Percentiles rank a stretch among this genome's conserved stretches.
These are phyloP conservation scores for Paramecium tetraurelia DNA, from an alignment of 73 alveolate species.

Conservation along the genomic window DNA sequence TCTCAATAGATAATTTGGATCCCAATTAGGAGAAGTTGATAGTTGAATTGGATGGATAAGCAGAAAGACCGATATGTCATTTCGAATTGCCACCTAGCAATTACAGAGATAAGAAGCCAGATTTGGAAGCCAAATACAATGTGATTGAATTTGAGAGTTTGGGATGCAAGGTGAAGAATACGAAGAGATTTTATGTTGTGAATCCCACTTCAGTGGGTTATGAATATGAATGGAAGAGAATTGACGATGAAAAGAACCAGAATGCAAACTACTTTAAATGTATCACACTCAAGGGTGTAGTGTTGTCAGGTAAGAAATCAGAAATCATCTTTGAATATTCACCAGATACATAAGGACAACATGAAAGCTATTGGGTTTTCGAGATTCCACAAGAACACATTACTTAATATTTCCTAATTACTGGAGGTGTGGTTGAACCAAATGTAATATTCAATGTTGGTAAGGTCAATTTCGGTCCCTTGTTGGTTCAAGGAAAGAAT, in stretches of 20 bases:
- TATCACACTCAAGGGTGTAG: constrained; percentile 95
- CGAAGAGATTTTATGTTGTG: constrained; percentile 97
- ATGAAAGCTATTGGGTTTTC: constrained; percentile 97
- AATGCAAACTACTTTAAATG: constrained; percentile 87
- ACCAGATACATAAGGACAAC: constrained; percentile 98
- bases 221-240: constrained; percentile 98
- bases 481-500: constrained; percentile 98
- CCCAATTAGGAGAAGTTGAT: constrained; percentile 87
- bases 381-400: constrained; percentile 96
- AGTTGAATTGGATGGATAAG: constrained; percentile 94
- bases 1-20: constrained; percentile 87
- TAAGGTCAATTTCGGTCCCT: constrained; percentile 97
- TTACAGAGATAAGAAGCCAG: constrained; percentile 93
- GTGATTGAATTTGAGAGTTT: constrained; percentile 97
- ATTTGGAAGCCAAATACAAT: constrained; percentile 77
- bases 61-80: constrained; percentile 97
- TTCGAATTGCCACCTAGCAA: constrained; percentile 92
- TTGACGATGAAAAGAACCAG: constrained; percentile 68
- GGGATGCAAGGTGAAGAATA: constrained; percentile 97
- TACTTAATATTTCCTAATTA: constrained; percentile 93
- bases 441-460: constrained; percentile 97
- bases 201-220: constrained; percentile 99
- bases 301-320: constrained; percentile 97
- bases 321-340: constrained; percentile 98
- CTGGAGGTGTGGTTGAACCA: constrained; percentile 99